phyloP scores from a whole-genome alignment of 2,329 filamentous ascomycete genomes.

The Sporothrix dimorphospora region DNA sequence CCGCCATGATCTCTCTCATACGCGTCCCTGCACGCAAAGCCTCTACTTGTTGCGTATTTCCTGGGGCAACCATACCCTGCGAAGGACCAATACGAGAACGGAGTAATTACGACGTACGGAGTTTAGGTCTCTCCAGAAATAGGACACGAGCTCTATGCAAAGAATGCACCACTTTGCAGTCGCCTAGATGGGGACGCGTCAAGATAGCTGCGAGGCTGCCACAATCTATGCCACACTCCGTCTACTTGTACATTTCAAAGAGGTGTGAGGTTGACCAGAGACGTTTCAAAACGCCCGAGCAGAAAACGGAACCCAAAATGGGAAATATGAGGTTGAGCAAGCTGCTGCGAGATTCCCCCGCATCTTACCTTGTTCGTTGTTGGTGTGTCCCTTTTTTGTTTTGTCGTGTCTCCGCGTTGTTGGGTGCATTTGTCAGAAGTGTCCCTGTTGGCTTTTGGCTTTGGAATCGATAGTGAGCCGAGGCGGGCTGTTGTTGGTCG shows the following conservation, averaged over 20 bases:
- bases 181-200: slow-evolving; percentile 1
- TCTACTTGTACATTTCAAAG: neutral
- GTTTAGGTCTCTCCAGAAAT: neutral
- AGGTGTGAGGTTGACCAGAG: neutral
- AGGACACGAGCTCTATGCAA: neutral
- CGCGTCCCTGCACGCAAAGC: neutral
- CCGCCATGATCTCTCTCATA: neutral
- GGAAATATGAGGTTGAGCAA: neutral
- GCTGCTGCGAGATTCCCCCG: neutral
- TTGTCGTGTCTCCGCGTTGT: slow-evolving; percentile 1
- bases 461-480: slow-evolving; percentile 7
- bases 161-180: neutral
- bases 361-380: neutral
- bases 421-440: slow-evolving; percentile 3
- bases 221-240: neutral
- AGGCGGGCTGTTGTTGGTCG: neutral
- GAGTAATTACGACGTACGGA: neutral
- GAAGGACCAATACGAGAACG: neutral
- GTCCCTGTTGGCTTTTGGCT: too few species aligned
- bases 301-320: slow-evolving; percentile 8
- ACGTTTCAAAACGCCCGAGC: neutral
- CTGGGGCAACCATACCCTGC: slow-evolving; percentile 13
- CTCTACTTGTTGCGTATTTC: neutral
- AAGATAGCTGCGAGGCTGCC: neutral
- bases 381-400: neutral